Evolutionary conservation across 2,329 filamentous ascomycete genomes (phyloP).

Genomic region (Ilyonectria sp.): DNA sequence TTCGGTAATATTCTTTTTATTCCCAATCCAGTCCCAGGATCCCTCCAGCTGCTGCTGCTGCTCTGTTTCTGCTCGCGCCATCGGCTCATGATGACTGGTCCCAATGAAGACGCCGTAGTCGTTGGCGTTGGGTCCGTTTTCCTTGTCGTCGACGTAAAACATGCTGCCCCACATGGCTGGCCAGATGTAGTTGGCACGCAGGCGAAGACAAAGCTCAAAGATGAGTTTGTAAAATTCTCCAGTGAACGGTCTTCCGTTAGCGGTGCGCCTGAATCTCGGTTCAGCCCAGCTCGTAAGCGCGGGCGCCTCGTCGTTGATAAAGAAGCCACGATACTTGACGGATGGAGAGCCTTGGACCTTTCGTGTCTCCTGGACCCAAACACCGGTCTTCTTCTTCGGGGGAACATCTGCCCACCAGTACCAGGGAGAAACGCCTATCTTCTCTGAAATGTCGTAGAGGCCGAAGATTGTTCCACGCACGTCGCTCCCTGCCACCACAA

Average conservation of each 20-base stretch:
- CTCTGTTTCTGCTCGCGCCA: constrained; percentile 74
- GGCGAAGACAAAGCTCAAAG: constrained; percentile 79
- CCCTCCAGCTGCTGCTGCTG: constrained; percentile 69
- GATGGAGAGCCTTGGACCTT: constrained; percentile 63
- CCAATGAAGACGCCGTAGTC: constrained; percentile 83
- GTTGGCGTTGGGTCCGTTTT: constrained; percentile 78
- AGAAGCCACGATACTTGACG: constrained; percentile 74
- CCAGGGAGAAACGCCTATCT: constrained; percentile 71
- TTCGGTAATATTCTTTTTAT: constrained; percentile 76
- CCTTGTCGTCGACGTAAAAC: constrained; percentile 79
- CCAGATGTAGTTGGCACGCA: constrained; percentile 83
- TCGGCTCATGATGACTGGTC: constrained; percentile 81
- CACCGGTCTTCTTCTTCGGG: constrained; percentile 58
- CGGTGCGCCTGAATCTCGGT: neutral
- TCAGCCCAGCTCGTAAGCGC: constrained; percentile 2
- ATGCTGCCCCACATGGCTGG: constrained; percentile 80
- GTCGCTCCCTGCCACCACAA: constrained; percentile 72
- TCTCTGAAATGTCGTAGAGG: constrained; percentile 72
- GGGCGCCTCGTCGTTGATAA: constrained; percentile 62
- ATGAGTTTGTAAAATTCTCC: constrained; percentile 73
- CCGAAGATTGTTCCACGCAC: constrained; percentile 74
- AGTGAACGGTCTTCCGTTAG: neutral
- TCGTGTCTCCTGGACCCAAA: constrained; percentile 61
- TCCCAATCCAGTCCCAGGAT: constrained; percentile 78
- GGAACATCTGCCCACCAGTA: constrained; percentile 74